Evolutionary conservation across 495 filamentous ascomycete genomes (phyloP), one percentile per base, ranked within the genome.

Genomic region (Penicillium subrubescens): DNA sequence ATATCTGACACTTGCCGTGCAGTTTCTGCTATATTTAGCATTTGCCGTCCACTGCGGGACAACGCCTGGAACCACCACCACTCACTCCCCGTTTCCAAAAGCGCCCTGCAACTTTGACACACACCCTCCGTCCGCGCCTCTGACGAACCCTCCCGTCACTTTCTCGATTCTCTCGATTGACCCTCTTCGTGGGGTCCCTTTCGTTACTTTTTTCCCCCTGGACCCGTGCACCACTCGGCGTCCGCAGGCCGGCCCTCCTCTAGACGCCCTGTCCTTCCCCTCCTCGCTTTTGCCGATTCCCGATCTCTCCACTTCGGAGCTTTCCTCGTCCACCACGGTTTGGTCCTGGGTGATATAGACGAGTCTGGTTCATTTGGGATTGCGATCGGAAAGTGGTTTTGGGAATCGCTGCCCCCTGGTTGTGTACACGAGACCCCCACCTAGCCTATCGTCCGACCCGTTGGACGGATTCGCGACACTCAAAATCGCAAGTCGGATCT

Each of bases 1-100:
- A 61, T 73, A 68, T 68, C 71, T 73, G 69, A 72, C 73, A 67
- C 63, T 74, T 65, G 64, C 58, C 63, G 64, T 71, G 67, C 71
- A 72, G 72, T 44, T 71, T 71, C 72, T 73, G 74, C 76, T 79
- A 79, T 75, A 76, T 73, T 79, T 79, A 79, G 77, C 68, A 78
- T 70, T 69, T 71, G 33, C 62, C 67, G 66, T 43, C 65, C 66
- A 68, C 70, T 69, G 67, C 71, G 64, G 66, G 66, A 69, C 71
- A 65, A 60, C 66, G 64, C 50, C 64, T 70, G 70, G 74, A 72
- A 72, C 65, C 68, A 29, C 67, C 55, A 67, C 61, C 60, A 53
- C 59, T 59, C 58, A 33, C 61, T 21, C 34, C 59, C 61, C 60
- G 60, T 65, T 21, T 31, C 59, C 54, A 59, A 68, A 43, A 57